Evolutionary conservation across 2,329 filamentous ascomycete genomes (phyloP), one percentile per base, ranked within the genome.

Genomic region (Coleophoma crateriformis): DNA sequence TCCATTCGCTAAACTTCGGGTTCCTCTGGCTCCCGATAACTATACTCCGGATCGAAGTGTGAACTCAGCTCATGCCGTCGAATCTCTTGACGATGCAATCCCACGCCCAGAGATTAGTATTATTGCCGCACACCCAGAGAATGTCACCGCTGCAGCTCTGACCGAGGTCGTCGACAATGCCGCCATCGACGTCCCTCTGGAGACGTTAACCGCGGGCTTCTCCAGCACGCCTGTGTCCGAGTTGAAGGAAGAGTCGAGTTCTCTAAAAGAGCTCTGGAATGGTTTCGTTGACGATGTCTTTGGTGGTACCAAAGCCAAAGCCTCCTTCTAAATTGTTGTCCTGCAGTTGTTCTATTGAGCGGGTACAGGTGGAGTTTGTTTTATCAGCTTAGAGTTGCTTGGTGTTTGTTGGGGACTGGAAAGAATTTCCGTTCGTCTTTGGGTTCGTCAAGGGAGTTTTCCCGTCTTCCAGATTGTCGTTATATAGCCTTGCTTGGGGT

Each of bases 1-100:
- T 45, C 58, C 66, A 13, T 68, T 70, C 58, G 58, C 61, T 38
- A 62, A 69, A 52, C 69, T 79, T 45, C 79, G 77, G 55, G 75
- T 84, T 33, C 81, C 81, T 33, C 70, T 84, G 6, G 71, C 84
- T 10, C 80, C 81, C 12, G 81, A 84, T 66, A 81, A 77, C 69
- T 79, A 75, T 65, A 55, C 34, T 12, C 62, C 62, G 3, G 57
- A 63, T 46, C 54, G 63, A 6, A 58, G 56, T 7, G 46, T 57
- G 0, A 48, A 48, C 12, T 60, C 63, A 43, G 64, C 67, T 10
- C 68, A 74, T 47, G 71, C 75, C 55, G 67, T 73, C 34, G 73
- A 78, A 56, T 63, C 67, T 13, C 47, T 61, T 12, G 72, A 78
- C 50, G 66, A 63, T 4, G 69, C 74, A 10, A 55, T 76, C 37